Percentiles rank a stretch among this genome's conserved stretches.
Conservation (phyloP, 305 asterid species). For the Salvia sclarea region DNA sequence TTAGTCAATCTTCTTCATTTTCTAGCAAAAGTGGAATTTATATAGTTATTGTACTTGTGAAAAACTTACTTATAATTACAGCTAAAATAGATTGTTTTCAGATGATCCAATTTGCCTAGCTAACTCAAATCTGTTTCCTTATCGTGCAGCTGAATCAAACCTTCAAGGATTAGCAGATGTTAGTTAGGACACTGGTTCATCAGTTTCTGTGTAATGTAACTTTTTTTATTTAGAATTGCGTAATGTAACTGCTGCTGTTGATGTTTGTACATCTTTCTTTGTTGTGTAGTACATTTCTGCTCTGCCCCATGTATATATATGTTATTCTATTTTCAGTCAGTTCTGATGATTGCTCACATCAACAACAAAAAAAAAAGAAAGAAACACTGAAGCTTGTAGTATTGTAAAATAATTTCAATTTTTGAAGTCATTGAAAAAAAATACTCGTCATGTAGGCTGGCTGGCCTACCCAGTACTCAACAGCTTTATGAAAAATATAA, state of each 20-base stretch:
- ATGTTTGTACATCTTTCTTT: background rate
- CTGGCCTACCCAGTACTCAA: conserved; percentile 3
- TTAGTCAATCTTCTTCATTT: background rate
- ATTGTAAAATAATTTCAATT: background rate
- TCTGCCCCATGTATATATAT: background rate
- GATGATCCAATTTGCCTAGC: background rate
- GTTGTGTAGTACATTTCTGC: conserved; percentile 16
- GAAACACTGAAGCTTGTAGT: background rate
- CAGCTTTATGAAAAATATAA: conserved; percentile 4
- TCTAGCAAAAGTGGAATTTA: background rate
- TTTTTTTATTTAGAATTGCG: no score
- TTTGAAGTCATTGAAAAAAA: background rate
- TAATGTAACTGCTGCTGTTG: conserved; percentile 10
- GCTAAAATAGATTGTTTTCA: background rate
- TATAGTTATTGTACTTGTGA: background rate
- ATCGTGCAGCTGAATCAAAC: conserved; percentile 32
- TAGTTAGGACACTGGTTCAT: conserved; percentile 4
- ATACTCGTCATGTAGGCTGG: conserved; percentile 6
- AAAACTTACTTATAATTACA: background rate
- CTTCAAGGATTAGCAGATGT: conserved; percentile 1
- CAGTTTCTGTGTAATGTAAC: background rate
- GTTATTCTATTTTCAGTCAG: background rate
- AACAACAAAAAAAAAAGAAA: background rate
- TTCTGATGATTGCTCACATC: conserved; percentile 1
- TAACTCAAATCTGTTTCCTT: conserved; percentile 17